These are phyloP conservation scores for Hemileccinum rubropunctum DNA, from an alignment of 768 basidiomycete species.

Conservation along the genomic window DNA sequence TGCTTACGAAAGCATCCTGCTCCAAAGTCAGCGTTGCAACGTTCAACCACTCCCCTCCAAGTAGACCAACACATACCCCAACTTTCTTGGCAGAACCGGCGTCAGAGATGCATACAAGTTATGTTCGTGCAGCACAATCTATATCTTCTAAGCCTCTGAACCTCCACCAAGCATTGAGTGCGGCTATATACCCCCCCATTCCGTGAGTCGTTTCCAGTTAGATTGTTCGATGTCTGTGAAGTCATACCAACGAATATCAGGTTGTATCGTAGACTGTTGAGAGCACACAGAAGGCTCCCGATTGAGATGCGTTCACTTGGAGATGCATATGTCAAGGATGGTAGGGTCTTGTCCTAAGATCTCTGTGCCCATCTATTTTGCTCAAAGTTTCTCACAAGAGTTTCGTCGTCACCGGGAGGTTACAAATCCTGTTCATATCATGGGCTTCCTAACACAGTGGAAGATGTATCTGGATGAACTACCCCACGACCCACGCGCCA, in stretches of 20 bases:
- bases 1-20: too few relatives aligned
- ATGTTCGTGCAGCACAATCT: slow-evolving; percentile 34
- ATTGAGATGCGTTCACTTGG: slow-evolving; percentile 81
- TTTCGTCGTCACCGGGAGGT: slow-evolving; percentile 79
- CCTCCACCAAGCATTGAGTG: slow-evolving; percentile 53
- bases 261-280: slow-evolving; percentile 76
- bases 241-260: slow-evolving; percentile 35
- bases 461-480: slow-evolving; percentile 83
- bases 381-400: slow-evolving; percentile 46
- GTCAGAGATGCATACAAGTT: slow-evolving; percentile 19
- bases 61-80: too few relatives aligned
- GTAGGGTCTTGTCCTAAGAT: slow-evolving; percentile 34
- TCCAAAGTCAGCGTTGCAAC: too few relatives aligned
- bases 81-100: not conserved
- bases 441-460: slow-evolving; percentile 96
- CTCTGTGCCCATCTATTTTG: not conserved
- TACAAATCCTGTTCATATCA: slow-evolving; percentile 86
- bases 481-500: slow-evolving; percentile 40
- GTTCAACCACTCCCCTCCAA: too few relatives aligned
- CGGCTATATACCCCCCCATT: slow-evolving; percentile 74
- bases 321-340: slow-evolving; percentile 81
- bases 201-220: slow-evolving; percentile 50
- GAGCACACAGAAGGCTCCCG: slow-evolving; percentile 75
- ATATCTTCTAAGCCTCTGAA: slow-evolving; percentile 56
- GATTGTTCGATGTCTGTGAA: not conserved